These are phyloP conservation scores for Aspergillus glaucus DNA, from an alignment of 2,329 filamentous ascomycete genomes.

Conservation along the genomic window DNA sequence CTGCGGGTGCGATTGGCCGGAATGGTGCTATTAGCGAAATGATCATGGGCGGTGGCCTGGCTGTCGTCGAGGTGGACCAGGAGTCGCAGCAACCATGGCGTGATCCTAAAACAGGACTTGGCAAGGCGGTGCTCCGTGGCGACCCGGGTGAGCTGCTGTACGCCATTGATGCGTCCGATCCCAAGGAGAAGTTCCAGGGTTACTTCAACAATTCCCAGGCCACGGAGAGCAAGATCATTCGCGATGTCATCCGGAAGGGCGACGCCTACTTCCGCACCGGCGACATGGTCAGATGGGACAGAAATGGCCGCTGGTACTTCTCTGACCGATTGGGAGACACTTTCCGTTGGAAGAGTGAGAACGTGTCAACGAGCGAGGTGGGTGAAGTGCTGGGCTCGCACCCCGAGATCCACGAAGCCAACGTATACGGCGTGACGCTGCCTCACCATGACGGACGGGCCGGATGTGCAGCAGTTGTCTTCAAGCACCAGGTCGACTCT, in stretches of 20 bases:
- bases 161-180: constrained; percentile 59
- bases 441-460: constrained; percentile 78
- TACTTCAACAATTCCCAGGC: constrained; percentile 72
- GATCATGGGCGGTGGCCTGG: constrained; percentile 46
- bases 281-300: constrained; percentile 68
- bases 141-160: constrained; percentile 72
- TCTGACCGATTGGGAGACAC: constrained; percentile 58
- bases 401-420: constrained; percentile 64
- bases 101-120: constrained; percentile 63
- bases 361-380: constrained; percentile 77
- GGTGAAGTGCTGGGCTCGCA: constrained; percentile 66
- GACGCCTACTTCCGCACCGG: constrained; percentile 81
- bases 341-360: constrained; percentile 63
- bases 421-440: constrained; percentile 76
- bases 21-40: constrained; percentile 57
- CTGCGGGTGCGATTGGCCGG: constrained; percentile 71
- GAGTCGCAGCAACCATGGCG: constrained; percentile 63
- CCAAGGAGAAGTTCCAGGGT: constrained; percentile 65
- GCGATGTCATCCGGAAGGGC: constrained; percentile 65
- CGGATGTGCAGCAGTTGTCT: constrained; percentile 69
- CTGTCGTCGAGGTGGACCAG: constrained; percentile 65
- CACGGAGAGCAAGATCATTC: constrained; percentile 66
- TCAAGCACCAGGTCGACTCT: constrained; percentile 38
- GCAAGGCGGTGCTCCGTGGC: constrained; percentile 51
- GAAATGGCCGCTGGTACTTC: constrained; percentile 69